Percentiles rank a stretch among this genome's conserved stretches.
These are phyloP conservation scores for Gossypium laxum DNA, from an alignment of 441 rosid species.

Conservation along the genomic window DNA sequence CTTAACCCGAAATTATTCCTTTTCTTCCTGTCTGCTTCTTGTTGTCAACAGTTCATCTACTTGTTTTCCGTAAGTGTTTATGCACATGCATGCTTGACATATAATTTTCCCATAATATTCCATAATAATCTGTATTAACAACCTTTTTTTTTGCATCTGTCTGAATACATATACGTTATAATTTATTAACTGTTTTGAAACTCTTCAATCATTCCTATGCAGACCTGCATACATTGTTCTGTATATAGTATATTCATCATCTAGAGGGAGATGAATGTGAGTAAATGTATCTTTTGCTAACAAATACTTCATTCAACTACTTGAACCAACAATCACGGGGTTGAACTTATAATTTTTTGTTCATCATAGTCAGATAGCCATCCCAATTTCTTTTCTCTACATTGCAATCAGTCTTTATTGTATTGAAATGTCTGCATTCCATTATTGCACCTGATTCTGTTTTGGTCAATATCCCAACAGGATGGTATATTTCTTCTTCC, in stretches of 20 bases:
- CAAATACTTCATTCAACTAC: not conserved
- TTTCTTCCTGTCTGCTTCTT: not conserved
- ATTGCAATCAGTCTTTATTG: not conserved
- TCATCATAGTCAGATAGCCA: not conserved
- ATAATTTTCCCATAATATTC: not conserved
- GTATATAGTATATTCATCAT: not conserved
- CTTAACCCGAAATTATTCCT: not conserved
- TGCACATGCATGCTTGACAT: not conserved
- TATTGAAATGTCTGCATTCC: not conserved
- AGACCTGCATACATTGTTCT: not conserved
- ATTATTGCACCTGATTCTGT: not conserved
- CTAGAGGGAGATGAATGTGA: not conserved
- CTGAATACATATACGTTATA: not conserved
- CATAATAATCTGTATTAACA: not conserved
- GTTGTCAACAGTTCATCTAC: not conserved
- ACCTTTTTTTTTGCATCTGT: not conserved
- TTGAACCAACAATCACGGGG: not conserved
- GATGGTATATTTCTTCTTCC: conserved; percentile 84
- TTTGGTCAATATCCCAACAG: conserved; percentile 23
- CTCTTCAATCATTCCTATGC: not conserved
- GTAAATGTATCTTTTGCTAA: not conserved
- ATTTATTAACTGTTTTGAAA: not conserved
- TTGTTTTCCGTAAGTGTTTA: not conserved
- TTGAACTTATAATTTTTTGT: not conserved
- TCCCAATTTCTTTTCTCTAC: not conserved